A percentile compares a stretch with the other conserved stretches of the same genome.
Evolutionary conservation across 768 basidiomycete species (phyloP).

Genomic region (Kwoniella europaea): DNA sequence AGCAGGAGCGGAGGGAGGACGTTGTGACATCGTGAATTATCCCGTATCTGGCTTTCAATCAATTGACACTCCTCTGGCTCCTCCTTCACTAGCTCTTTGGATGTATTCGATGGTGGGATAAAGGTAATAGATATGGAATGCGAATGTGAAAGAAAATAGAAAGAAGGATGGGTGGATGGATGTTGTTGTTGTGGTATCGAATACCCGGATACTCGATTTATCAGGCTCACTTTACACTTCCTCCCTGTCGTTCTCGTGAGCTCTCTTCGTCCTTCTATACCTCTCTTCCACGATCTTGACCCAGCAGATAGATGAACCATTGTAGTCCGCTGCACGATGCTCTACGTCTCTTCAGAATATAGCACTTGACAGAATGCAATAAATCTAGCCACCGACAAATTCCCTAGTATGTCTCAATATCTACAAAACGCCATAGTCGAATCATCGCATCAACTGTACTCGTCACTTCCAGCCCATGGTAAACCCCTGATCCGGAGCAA

Average conservation of each 20-base stretch:
- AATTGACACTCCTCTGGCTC: not conserved
- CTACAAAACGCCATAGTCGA: conserved; percentile 38
- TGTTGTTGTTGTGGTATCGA: conserved; percentile 1
- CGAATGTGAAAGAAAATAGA: not conserved
- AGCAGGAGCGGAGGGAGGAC: not conserved
- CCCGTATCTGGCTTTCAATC: too few species aligned
- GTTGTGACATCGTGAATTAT: conserved; percentile 2
- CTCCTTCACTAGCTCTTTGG: not conserved
- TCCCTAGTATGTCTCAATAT: not conserved
- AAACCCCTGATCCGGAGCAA: conserved; percentile 55
- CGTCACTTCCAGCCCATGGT: conserved; percentile 41
- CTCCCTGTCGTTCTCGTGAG: not conserved
- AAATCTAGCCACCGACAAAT: not conserved
- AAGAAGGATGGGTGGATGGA: not conserved
- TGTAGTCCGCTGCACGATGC: not conserved
- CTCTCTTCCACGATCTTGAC: too few species aligned
- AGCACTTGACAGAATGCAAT: not conserved
- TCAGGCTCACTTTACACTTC: conserved; percentile 21
- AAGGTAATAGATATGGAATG: conserved; percentile 2
- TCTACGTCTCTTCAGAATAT: not conserved
- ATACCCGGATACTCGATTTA: not conserved
- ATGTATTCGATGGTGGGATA: not conserved
- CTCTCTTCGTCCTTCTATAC: not conserved
- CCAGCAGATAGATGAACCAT: too few species aligned
- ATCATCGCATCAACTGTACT: conserved; percentile 39